Evolutionary conservation across 1,284 basidiomycete genomes (phyloP), one percentile per base, ranked within the genome.

Genomic region (Inonotus obliquus): DNA sequence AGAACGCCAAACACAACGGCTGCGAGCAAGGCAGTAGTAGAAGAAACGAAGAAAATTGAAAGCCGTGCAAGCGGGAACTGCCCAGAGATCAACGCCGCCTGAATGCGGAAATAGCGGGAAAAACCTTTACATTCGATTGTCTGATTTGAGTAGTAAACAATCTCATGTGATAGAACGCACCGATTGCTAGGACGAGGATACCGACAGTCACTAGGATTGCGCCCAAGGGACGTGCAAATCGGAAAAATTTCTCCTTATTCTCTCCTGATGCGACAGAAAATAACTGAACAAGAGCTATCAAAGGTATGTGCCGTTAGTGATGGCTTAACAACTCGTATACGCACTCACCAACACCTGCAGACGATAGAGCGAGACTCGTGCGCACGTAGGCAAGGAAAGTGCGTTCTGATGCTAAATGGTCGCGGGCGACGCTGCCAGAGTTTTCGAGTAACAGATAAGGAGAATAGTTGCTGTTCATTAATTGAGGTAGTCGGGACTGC

Each of bases 361-460:
- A 81, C 17, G 82, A 78, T 41, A 86, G 77, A 0, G 83, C 77
- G 53, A 84, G 69, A 67, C 81, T 82, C 9, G 84, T 85, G 39
- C 83, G 73, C 57, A 83, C 75, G 66, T 84, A 86, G 13, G 83
- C 81, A 29, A 85, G 73, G 70, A 82, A 85, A 3, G 83, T 85
- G 38, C 83, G 73, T 67, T 85, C 81, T 6, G 75, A 80, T 2
- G 84, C 81, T 19, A 86, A 75, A 67, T 86, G 84, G 68, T 86
- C 84, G 62, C 84, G 74, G 6, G 83, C 84, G 45, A 84, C 82
- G 65, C 80, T 82, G 10, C 81, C 82, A n/a, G 75, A 75, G 69
- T 85, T 85, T 68, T 83, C 77, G 44, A 84, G 71, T 9, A 72
- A 74, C 56, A 82, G 71, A 44, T 39, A 55, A 4, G 54, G 54